phyloP scores from a whole-genome alignment of 257 asterid genomes.

The Prunella vulgaris region DNA sequence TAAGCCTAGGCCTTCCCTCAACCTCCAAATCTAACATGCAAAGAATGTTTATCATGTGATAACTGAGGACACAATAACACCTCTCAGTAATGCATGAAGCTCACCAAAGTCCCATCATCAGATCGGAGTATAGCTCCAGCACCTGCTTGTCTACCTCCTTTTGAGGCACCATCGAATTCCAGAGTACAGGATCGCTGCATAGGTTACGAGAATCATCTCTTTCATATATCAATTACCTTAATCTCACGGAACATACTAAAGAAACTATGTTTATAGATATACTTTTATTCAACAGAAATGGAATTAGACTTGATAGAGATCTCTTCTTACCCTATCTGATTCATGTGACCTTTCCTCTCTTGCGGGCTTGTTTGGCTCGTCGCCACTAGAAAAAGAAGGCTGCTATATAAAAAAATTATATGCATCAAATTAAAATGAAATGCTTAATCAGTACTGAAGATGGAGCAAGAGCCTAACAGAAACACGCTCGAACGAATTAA shows the following conservation, averaged over 20 bases:
- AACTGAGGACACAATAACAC: background rate
- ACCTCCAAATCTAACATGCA: conserved; percentile 58
- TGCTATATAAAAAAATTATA: conserved; percentile 33
- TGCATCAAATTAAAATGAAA: conserved; percentile 13
- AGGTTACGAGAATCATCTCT: conserved; percentile 10
- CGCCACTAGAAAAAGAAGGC: conserved; percentile 62
- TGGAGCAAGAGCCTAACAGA: background rate
- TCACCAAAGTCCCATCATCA: conserved; percentile 83
- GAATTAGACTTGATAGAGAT: conserved; percentile 6
- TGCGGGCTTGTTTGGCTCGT: conserved; percentile 44
- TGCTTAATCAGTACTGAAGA: background rate
- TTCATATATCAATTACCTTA: conserved; percentile 6
- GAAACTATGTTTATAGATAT: background rate
- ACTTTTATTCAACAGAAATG: too few relatives aligned
- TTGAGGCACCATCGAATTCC: conserved; percentile 96
- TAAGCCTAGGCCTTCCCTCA: conserved; percentile 89
- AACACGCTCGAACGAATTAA: background rate
- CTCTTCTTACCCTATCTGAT: conserved; percentile 54
- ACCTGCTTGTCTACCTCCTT: conserved; percentile 97
- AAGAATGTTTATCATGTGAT: conserved; percentile 17
- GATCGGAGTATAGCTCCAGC: conserved; percentile 94
- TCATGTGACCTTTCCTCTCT: conserved; percentile 58
- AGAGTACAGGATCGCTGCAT: conserved; percentile 73
- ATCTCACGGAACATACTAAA: too few relatives aligned
- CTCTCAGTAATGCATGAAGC: background rate